Evolutionary conservation across 805 yeast genomes (phyloP), one percentile per base, ranked within the genome.

Genomic region (Barnettozyma pratensis): DNA sequence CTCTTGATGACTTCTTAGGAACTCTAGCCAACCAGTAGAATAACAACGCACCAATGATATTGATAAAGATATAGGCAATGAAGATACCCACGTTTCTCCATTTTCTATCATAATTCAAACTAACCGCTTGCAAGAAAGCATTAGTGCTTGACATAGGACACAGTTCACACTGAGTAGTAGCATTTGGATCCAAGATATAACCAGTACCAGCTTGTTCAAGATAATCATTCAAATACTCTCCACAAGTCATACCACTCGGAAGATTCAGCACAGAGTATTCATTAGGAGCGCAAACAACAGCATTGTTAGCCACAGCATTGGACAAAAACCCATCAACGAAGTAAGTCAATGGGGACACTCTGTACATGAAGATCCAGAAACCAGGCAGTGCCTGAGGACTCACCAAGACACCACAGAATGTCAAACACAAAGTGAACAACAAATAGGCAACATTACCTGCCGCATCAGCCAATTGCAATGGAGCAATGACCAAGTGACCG

Each of bases 361-460:
- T 72, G 72, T 83, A 85, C 87, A 85, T 81, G 71, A 83, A 85
- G 36, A 74, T 70, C 89, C 90, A 82, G 71, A 85, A 86, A 14
- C 87, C 80, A 26, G 85, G 85, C 68, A 82, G 61, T 27, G 64
- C 67, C 12, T 69, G 68, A 48, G 79, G 75, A 27, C 77, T 69
- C 12, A 77, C 79, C 68, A 86, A 68, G 42, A 83, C 87, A 74
- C 94, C 95, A 73, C 89, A 83, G 76, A 85, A 84, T 45, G 77
- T 75, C 65, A 85, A 68, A 34, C 79, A 69, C 72, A 83, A 67
- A 2, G 85, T 77, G 63, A 79, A 83, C 52, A 81, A 61, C 54
- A 84, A 58, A 34, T 75, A 67, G 1, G 79, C 74, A 48, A 81
- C 54, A 55, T 81, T 79, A 48, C 84, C 87, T 41, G 86, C 90